Base-by-base conservation (phyloP, 2,329 filamentous ascomycete genomes). In the Nigrospora oryzae region DNA sequence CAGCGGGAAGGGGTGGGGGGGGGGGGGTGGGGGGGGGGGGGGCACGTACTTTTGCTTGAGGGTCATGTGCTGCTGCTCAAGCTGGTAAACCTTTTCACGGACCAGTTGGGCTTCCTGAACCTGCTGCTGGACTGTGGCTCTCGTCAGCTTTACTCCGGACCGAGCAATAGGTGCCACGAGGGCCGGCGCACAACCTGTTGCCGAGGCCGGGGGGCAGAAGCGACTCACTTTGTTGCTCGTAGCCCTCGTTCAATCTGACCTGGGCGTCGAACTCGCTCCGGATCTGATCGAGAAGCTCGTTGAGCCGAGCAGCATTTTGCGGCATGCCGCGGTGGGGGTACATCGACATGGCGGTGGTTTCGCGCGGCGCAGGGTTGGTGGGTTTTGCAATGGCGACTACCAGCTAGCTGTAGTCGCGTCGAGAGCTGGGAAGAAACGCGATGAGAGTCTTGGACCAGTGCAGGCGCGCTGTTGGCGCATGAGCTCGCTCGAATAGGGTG, bases 41-140 rank as follows among this genome's bases (percentile, higher is more conserved):
- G 33, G 40, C 33, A 68, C 84, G 63, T 74, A 97, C 91, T 96
- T 95, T 66, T 83, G 77, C 73, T 97, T 97, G 60, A 96, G 81
- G 43, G 79, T 81, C 57, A 91, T 77, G 60, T 97, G 93, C 40
- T 84, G 81, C 63, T 94, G 89, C 65, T 98, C 93, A 64, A 98
- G 81, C 56, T 87, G 81, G 60, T 89, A 96, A 48, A 98, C 88
- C 67, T 95, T 96, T 62, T 90, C 85, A 51, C 90, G 79, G 41
- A 98, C 89, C 59, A 95, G 79, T 63, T 95, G 88, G 77, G 97
- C 93, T 69, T 98, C 93, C 59, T 91, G 84, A 52, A 96, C 84
- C 64, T 98, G 93, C 41, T 83, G 80, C 47, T 87, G 83, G 61
- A 97, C 93, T 96, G 64, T 54, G 17, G 3, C 16, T 17, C 17